phyloP scores from a whole-genome alignment of 345 rosid species.

The Limnanthes douglasii region DNA sequence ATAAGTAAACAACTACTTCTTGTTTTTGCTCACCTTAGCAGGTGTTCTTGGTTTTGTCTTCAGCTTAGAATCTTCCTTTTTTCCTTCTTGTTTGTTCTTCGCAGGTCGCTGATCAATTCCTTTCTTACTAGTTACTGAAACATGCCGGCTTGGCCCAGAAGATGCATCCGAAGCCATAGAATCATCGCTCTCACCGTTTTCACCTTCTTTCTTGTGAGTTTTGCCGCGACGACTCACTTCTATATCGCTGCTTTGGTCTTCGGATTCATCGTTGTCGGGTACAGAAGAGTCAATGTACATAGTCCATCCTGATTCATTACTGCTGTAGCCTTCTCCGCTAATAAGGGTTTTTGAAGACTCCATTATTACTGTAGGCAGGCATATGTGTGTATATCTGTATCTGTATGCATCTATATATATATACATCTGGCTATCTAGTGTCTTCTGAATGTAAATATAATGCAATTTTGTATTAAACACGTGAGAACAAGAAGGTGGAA shows the following conservation, averaged over 20 bases:
- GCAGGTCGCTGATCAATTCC: slow-evolving; percentile 19
- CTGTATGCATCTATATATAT: too few species aligned
- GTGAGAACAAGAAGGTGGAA: slow-evolving; percentile 6
- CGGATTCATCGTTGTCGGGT: slow-evolving; percentile 9
- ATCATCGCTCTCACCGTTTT: slow-evolving; percentile 35
- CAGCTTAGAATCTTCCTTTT: slow-evolving; percentile 15
- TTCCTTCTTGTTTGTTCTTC: slow-evolving; percentile 12
- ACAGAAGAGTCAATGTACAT: slow-evolving; percentile 27
- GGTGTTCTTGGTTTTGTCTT: slow-evolving; percentile 20
- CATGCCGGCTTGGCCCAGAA: slow-evolving; percentile 42
- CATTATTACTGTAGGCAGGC: slow-evolving; percentile 16
- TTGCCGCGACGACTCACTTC: slow-evolving; percentile 5
- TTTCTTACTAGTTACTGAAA: slow-evolving; percentile 11
- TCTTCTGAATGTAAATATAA: too few species aligned
- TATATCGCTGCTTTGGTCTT: slow-evolving; percentile 5
- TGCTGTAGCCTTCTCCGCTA: slow-evolving; percentile 20
- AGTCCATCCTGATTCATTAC: slow-evolving; percentile 60
- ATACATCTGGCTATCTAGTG: too few species aligned
- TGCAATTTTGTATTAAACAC: slow-evolving; percentile 2
- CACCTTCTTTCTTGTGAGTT: slow-evolving; percentile 2
- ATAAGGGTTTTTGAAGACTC: slow-evolving; percentile 26
- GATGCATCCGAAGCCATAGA: slow-evolving; percentile 75
- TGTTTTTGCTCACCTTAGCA: slow-evolving; percentile 31
- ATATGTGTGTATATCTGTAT: slow-evolving; percentile 5
- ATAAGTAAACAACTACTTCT: too few species aligned